These are phyloP conservation scores for Cornus florida DNA, from an alignment of 148 eudicot genomes.

Conservation along the genomic window DNA sequence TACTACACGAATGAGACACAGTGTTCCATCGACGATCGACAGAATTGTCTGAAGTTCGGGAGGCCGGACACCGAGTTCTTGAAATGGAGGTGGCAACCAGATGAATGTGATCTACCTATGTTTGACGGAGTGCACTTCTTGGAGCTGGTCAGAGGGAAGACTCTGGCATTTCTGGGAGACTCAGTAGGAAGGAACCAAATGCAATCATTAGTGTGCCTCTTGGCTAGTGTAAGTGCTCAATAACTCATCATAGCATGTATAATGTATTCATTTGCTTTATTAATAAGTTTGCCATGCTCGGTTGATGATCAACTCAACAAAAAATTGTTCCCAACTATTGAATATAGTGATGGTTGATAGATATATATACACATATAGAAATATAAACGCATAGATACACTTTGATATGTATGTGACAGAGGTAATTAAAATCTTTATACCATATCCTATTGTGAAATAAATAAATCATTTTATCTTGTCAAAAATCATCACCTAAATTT, in stretches of 20 bases:
- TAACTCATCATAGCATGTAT: not conserved
- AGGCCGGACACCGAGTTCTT: constrained; percentile 45
- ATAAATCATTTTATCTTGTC: too few relatives aligned
- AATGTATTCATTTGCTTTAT: not conserved
- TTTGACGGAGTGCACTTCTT: constrained; percentile 36
- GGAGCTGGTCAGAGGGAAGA: constrained; percentile 33
- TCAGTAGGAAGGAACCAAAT: constrained; percentile 57
- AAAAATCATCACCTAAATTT: too few relatives aligned
- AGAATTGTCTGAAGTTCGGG: constrained; percentile 51
- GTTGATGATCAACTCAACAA: not conserved
- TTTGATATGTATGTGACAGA: too few relatives aligned
- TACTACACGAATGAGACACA: constrained; percentile 32
- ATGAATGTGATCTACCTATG: constrained; percentile 36
- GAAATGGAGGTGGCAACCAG: constrained; percentile 61
- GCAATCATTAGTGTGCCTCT: constrained; percentile 51
- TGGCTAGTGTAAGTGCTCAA: constrained; percentile 34
- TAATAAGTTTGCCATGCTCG: not conserved
- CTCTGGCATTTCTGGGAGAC: constrained; percentile 57
- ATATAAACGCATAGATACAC: too few relatives aligned
- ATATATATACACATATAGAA: too few relatives aligned
- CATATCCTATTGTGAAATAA: too few relatives aligned
- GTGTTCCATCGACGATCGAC: constrained; percentile 27
- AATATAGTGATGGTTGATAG: too few relatives aligned
- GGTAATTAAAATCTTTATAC: too few relatives aligned
- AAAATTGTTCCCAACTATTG: too few relatives aligned